Percentiles rank a stretch among this genome's conserved stretches.
Evolutionary conservation across 208 protist species (phyloP).

Genomic region (Phytomonas francai): DNA sequence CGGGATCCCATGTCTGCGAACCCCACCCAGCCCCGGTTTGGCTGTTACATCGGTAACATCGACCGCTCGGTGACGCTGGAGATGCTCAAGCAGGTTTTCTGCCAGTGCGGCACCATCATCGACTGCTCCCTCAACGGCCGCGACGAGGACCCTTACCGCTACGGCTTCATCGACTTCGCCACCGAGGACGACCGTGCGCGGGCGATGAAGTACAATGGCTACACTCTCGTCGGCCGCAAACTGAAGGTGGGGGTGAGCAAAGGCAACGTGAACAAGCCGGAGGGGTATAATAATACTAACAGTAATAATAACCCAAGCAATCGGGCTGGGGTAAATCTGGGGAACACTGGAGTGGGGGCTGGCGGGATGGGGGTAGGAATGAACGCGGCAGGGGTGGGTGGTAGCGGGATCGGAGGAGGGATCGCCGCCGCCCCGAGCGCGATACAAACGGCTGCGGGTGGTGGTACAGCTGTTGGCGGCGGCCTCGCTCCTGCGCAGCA

Average conservation of each 20-base stretch:
- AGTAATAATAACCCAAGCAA: conserved; percentile 8
- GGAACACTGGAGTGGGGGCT: too few species aligned
- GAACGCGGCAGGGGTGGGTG: too few species aligned
- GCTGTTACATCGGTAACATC: conserved; percentile 84
- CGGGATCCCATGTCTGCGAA: conserved; percentile 14
- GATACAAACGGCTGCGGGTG: neutral
- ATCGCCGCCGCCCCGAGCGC: too few species aligned
- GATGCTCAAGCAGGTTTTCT: conserved; percentile 72
- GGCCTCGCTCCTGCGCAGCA: conserved; percentile 36
- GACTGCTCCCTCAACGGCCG: conserved; percentile 81
- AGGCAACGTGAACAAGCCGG: conserved; percentile 60
- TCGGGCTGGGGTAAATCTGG: neutral
- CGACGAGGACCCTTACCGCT: conserved; percentile 73
- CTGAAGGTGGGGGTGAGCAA: conserved; percentile 83
- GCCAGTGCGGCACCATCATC: conserved; percentile 71
- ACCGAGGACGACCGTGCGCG: conserved; percentile 64
- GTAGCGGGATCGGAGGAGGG: too few species aligned
- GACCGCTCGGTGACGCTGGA: conserved; percentile 72
- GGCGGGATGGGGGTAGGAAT: too few species aligned
- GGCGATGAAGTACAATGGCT: conserved; percentile 85
- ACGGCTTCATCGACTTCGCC: conserved; percentile 85
- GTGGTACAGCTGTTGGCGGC: conserved; percentile 6
- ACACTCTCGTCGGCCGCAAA: conserved; percentile 62
- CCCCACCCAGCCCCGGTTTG: conserved; percentile 49
- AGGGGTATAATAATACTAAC: conserved; percentile 19